Evolutionary conservation across 1,284 basidiomycete species (phyloP).

Genomic region (Trichosporon coremiiforme): DNA sequence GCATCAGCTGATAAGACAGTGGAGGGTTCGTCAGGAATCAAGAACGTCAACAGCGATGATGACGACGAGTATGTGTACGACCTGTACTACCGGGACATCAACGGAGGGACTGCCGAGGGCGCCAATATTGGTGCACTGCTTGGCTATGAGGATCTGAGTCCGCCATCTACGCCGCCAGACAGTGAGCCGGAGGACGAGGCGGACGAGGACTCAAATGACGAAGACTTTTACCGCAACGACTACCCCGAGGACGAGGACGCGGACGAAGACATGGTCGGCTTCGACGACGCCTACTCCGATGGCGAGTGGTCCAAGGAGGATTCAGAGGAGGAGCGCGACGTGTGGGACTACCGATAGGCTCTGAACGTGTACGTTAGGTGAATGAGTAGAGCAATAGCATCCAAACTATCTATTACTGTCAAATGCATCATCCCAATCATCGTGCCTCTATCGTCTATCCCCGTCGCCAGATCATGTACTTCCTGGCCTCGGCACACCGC

Average conservation of each 20-base stretch:
- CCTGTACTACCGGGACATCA: slow-evolving; percentile 54
- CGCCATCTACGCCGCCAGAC: slow-evolving; percentile 43
- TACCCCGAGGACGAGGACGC: slow-evolving; percentile 58
- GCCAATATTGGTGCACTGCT: slow-evolving; percentile 34
- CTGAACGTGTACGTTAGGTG: not conserved
- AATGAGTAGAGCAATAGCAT: slow-evolving; percentile 13
- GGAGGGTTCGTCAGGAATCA: slow-evolving; percentile 2
- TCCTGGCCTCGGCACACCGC: slow-evolving; percentile 61
- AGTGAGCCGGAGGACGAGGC: slow-evolving; percentile 56
- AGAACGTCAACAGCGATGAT: slow-evolving; percentile 24
- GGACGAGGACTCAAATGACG: slow-evolving; percentile 57
- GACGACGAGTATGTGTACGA: slow-evolving; percentile 56
- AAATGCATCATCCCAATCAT: slow-evolving; percentile 15
- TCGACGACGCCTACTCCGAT: slow-evolving; percentile 39
- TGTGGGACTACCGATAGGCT: slow-evolving; percentile 42
- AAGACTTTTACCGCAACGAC: slow-evolving; percentile 57
- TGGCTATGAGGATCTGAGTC: slow-evolving; percentile 49
- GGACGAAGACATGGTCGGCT: slow-evolving; percentile 53
- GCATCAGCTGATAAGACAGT: not conserved
- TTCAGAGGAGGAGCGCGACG: slow-evolving; percentile 36
- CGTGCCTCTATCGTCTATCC: slow-evolving; percentile 25
- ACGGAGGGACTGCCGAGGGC: slow-evolving; percentile 23
- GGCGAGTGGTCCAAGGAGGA: slow-evolving; percentile 39
- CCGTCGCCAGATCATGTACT: slow-evolving; percentile 46
- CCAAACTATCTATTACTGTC: not conserved